Evolutionary conservation across 208 protist species (phyloP), one percentile per base, ranked within the genome.

Genomic region (Wallacemonas sp.): DNA sequence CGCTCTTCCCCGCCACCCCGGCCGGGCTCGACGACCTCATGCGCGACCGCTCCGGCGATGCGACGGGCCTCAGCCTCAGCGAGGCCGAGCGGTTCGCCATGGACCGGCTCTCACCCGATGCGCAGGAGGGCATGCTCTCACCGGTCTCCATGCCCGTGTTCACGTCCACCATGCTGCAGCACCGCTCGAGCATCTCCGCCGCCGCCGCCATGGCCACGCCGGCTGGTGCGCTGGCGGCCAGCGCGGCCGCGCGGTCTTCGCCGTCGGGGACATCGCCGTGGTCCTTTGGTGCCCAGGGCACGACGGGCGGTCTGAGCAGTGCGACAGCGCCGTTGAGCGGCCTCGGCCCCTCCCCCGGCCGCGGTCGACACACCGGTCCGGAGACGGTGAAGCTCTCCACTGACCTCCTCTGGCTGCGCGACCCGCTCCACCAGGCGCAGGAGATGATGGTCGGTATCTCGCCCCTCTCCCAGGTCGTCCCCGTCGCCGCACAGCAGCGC

Each of bases 151-250:
- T 64, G 52, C 52, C 52, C 11, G 32, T 59, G 7, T 59, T 59
- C 32, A 59, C 52, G 18, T 33, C 52, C 16, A 59, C 52, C 52
- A 59, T 59, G 52, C n/a, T 59, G 52, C 52, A 59, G 52, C 31
- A 59, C 32, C 52, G 52, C 52, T 23, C 52, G 29, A 59, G 52
- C 22, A 23, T 33, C 22, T 33, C 48, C 3, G 48, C 48, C 10
- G 48, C 48, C 3, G 26, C 26, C 22, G 52, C n/a, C 52, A 59
- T 41, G 52, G 20, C 52, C 12, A 59, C 29, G 14, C 31, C 52
- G 3, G 52, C 52, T 25, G 52, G 52, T 25, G 52, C 52, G 3
- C 18, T 67, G 7, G 45, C 62, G 3, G 45, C 62, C 32, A 42
- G 20, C 36, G 38, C 38, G 11, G 44, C 0, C 20, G 20, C 55